Percentiles rank a stretch among this genome's conserved stretches.
These are phyloP conservation scores for Trichoderma afroharzianum DNA, from an alignment of 2,329 filamentous ascomycete genomes.

Conservation along the genomic window DNA sequence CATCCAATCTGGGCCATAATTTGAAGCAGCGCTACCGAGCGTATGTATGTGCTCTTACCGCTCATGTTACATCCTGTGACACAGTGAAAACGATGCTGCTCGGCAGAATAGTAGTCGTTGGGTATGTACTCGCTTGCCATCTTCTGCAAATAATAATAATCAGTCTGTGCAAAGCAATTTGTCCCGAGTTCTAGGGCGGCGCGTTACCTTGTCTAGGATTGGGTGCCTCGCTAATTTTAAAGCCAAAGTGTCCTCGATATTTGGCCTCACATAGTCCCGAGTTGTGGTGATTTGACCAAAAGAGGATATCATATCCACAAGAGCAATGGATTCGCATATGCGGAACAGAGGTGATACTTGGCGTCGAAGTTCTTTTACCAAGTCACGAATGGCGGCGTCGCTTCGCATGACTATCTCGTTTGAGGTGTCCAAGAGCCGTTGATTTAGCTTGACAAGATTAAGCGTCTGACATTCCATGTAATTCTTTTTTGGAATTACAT, in stretches of 20 bases:
- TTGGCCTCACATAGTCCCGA: constrained; percentile 58
- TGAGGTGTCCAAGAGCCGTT: constrained; percentile 73
- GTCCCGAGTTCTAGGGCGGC: neutral
- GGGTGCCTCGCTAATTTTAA: constrained; percentile 75
- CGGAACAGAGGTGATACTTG: constrained; percentile 74
- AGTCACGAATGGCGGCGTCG: constrained; percentile 67
- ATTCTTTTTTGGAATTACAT: constrained; percentile 68
- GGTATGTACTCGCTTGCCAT: constrained; percentile 70
- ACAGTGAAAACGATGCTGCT: constrained; percentile 81
- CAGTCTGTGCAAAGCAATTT: neutral
- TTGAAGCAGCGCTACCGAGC: constrained; percentile 74
- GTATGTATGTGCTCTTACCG: constrained; percentile 93
- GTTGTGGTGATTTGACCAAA: constrained; percentile 72
- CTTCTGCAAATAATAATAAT: constrained; percentile 37
- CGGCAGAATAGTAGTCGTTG: constrained; percentile 83
- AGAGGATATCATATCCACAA: constrained; percentile 79
- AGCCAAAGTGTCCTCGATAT: constrained; percentile 64
- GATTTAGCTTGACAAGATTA: constrained; percentile 75
- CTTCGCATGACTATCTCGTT: constrained; percentile 81
- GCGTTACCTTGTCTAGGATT: constrained; percentile 63
- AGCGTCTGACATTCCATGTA: constrained; percentile 84
- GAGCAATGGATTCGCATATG: constrained; percentile 78
- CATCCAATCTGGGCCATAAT: constrained; percentile 93
- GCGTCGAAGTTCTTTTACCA: constrained; percentile 68
- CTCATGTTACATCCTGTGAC: constrained; percentile 98